A percentile compares a stretch with the other conserved stretches of the same genome.
Conservation (phyloP, 305 asterid genomes). For the Fraxinus nigra region DNA sequence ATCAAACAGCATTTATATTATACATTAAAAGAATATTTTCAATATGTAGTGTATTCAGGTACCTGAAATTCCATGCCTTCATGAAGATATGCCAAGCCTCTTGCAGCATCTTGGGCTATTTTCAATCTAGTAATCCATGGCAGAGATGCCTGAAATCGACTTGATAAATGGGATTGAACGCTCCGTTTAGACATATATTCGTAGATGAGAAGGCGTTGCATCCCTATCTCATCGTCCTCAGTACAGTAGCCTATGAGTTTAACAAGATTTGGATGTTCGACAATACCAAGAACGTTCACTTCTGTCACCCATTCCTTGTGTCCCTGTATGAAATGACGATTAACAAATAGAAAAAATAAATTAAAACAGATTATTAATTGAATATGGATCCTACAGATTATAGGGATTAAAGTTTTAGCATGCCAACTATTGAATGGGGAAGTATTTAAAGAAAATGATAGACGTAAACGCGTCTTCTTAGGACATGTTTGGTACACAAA, state of each 20-base stretch:
- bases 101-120: constrained; percentile 76
- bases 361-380: background rate
- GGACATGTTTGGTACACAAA: background rate
- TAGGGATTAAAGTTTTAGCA: background rate
- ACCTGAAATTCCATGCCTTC: constrained; percentile 97
- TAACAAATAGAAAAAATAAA: background rate
- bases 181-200: constrained; percentile 71
- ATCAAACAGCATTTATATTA: background rate
- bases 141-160: constrained; percentile 59
- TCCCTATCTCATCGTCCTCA: constrained; percentile 87
- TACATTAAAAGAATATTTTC: background rate
- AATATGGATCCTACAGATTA: background rate
- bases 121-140: constrained; percentile 73
- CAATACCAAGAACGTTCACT: constrained; percentile 82
- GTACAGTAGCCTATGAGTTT: constrained; percentile 82
- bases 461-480: background rate
- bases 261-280: constrained; percentile 80
- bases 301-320: constrained; percentile 98
- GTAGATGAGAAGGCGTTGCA: constrained; percentile 77
- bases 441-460: background rate
- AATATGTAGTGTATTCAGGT: background rate
- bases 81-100: constrained; percentile 83
- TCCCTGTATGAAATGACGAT: constrained; percentile 40
- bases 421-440: background rate
- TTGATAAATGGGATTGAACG: constrained; percentile 76